Evolutionary conservation across 1,284 basidiomycete genomes (phyloP), one percentile per base, ranked within the genome.

Genomic region (Cryptococcus maquisensis): DNA sequence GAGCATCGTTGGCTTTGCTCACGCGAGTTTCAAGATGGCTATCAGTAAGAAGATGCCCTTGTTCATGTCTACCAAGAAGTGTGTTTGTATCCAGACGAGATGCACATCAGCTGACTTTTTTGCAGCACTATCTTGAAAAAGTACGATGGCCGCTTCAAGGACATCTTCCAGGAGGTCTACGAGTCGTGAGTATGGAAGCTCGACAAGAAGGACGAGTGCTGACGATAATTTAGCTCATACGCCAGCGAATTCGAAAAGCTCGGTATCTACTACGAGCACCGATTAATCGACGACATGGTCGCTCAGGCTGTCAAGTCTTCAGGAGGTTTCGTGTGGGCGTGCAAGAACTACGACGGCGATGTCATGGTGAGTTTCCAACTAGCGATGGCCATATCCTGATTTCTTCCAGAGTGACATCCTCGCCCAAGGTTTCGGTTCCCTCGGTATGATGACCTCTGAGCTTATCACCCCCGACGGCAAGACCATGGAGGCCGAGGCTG

Each of bases 21-120:
- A 98, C 78, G 84, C 94, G 8, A 93, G 89, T 40, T 98, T 98
- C 84, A 97, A 97, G 81, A 95, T 98, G 89, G 95, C 92, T n/a
- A 76, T 98, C 55, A 76, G 83, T 42, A 98, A 98, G 85, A 90
- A 92, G 79, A 86, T 97, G 83, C 87, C 91, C 47, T 66, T 84
- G 84, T 96, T 92, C 82, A 85, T 96, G 87, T 92, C 90, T n/a
- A 96, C 92, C 41, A 96, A 96, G 81, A 95, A 96, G 72, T 72
- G 43, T 59, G 72, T 56, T 4, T n/a, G 18, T 32, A 9, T 13
- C 24, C 2, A 32, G 8, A n/a, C n/a, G 24, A 18, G 35, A 18
- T 21, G 15, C 23, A 35, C 15, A 26, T 40, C 21, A 45, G 20
- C 3, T 40, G 24, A 42, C 16, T 38, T 43, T 23, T 15, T 28